phyloP scores from a whole-genome alignment of 768 basidiomycete species.

The Fibroporia radiculosa region DNA sequence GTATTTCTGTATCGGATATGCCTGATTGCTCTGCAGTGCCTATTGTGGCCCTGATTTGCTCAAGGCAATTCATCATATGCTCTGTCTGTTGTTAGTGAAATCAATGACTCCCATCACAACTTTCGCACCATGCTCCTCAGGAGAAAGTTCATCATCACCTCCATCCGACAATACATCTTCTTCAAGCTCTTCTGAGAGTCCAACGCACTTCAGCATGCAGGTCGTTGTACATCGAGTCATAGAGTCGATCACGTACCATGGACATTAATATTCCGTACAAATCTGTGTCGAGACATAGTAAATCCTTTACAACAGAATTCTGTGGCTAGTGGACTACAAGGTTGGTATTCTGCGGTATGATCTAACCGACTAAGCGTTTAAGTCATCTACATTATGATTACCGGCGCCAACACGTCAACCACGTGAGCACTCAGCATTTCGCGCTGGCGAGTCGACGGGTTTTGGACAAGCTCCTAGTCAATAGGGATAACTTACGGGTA shows the following conservation, averaged over 20 bases:
- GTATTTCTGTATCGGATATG: conserved; percentile 67
- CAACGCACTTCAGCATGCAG: conserved; percentile 5
- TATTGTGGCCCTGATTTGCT: conserved; percentile 58
- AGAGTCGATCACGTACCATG: conserved; percentile 35
- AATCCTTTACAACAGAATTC: too few relatives aligned
- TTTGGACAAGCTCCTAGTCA: too few relatives aligned
- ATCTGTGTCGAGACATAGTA: conserved; percentile 87
- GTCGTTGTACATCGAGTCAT: neutral
- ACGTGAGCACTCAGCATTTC: too few relatives aligned
- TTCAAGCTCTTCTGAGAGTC: conserved; percentile 69
- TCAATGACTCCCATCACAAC: conserved; percentile 11
- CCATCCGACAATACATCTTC: conserved; percentile 75
- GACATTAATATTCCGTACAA: conserved; percentile 80
- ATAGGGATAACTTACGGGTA: too few relatives aligned
- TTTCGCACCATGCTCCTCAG: conserved; percentile 77
- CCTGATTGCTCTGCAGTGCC: conserved; percentile 60
- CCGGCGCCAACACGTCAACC: too few relatives aligned
- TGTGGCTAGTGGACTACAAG: too few relatives aligned
- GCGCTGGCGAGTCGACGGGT: too few relatives aligned
- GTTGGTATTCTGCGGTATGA: too few relatives aligned
- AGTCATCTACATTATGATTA: too few relatives aligned
- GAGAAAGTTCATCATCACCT: conserved; percentile 73
- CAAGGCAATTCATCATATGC: conserved; percentile 65
- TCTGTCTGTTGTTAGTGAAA: too few relatives aligned
- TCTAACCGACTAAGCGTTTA: too few relatives aligned